These are phyloP conservation scores for Ogataea nonfermentans DNA, from an alignment of 805 yeast species.

Conservation along the genomic window DNA sequence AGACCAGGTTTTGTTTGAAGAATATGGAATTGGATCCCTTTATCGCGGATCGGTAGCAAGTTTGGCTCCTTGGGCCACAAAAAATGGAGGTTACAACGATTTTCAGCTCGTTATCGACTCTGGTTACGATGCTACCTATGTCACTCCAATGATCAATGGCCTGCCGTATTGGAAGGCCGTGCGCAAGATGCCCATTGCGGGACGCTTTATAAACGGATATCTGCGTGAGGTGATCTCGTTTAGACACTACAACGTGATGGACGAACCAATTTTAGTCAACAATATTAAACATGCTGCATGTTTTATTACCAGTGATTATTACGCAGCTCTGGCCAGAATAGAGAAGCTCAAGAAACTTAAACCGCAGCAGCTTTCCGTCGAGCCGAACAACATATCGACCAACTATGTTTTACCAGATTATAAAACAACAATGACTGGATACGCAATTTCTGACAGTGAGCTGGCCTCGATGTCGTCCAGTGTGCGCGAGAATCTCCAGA, in stretches of 20 bases:
- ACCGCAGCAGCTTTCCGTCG: slow-evolving; percentile 18
- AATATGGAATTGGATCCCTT: slow-evolving; percentile 73
- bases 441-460: slow-evolving; percentile 28
- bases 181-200: slow-evolving; percentile 80
- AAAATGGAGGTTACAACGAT: slow-evolving; percentile 38
- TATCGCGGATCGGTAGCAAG: slow-evolving; percentile 64
- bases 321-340: slow-evolving; percentile 26
- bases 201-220: slow-evolving; percentile 77
- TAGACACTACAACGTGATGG: slow-evolving; percentile 89
- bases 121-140: slow-evolving; percentile 86
- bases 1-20: slow-evolving; percentile 93
- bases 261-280: slow-evolving; percentile 82
- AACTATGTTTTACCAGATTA: slow-evolving; percentile 88
- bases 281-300: slow-evolving; percentile 79
- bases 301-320: slow-evolving; percentile 63
- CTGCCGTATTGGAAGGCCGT: slow-evolving; percentile 74
- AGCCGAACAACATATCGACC: slow-evolving; percentile 39
- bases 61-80: slow-evolving; percentile 60
- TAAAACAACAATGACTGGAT: slow-evolving; percentile 76
- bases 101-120: slow-evolving; percentile 81
- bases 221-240: slow-evolving; percentile 83
- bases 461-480: slow-evolving; percentile 6
- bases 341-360: slow-evolving; percentile 24
- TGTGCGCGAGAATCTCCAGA: slow-evolving; percentile 41
- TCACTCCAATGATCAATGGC: slow-evolving; percentile 81